These are phyloP conservation scores for Debaryomyces coudertii DNA, from an alignment of 1,139 yeast species.

Conservation along the genomic window DNA sequence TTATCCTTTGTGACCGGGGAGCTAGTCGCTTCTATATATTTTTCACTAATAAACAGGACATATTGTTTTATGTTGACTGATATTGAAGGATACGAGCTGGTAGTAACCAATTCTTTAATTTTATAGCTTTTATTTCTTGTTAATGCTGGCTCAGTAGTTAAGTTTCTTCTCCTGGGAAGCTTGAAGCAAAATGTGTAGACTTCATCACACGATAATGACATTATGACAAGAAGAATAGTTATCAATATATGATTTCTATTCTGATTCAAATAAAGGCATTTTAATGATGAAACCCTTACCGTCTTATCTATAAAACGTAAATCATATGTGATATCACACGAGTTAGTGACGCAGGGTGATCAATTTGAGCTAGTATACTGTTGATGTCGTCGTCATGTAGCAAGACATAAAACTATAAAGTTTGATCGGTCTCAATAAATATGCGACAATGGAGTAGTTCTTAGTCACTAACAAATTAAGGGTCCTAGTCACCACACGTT, in stretches of 20 bases:
- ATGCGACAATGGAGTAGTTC: conserved; percentile 1
- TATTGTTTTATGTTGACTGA: conserved; percentile 10
- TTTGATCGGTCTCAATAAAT: not conserved
- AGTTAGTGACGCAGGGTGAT: not conserved
- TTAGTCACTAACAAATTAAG: not conserved
- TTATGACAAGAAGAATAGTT: not conserved
- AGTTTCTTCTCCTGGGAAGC: conserved; percentile 1
- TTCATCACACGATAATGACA: not conserved
- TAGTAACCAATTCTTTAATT: conserved; percentile 9
- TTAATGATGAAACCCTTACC: not conserved
- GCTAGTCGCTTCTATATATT: conserved; percentile 7
- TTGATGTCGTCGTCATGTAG: not conserved
- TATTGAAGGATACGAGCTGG: conserved; percentile 8
- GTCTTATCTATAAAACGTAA: conserved; percentile 1
- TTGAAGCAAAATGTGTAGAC: conserved; percentile 6
- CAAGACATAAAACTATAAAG: not conserved
- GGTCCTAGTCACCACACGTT: not conserved
- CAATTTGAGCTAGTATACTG: not conserved
- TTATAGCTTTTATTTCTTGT: conserved; percentile 2
- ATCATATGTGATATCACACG: not conserved
- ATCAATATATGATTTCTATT: not conserved
- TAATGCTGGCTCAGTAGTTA: not conserved
- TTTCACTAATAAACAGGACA: conserved; percentile 8
- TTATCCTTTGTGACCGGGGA: not conserved
- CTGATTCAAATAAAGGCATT: not conserved